Percentiles rank a stretch among this genome's conserved stretches.
Evolutionary conservation across 2,329 filamentous ascomycete species (phyloP).

Genomic region (Aspergillus sergii): DNA sequence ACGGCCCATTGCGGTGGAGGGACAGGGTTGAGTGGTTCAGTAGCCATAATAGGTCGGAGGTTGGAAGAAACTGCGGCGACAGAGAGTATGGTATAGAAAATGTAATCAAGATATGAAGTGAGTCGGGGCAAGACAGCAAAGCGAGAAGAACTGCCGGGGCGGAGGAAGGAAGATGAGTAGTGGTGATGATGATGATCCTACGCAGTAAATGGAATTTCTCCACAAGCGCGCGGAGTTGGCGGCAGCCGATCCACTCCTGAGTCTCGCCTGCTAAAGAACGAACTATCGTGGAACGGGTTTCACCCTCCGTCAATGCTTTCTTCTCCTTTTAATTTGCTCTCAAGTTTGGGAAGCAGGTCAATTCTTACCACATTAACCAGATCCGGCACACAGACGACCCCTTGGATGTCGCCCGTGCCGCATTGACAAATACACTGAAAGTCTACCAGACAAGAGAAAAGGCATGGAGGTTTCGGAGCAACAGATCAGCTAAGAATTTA

Average conservation of each 20-base stretch:
- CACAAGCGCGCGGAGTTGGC: conserved; percentile 31
- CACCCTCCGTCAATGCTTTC: conserved; percentile 5
- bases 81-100: neutral
- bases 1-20: conserved; percentile 77
- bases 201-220: conserved; percentile 25
- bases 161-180: neutral
- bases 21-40: conserved; percentile 36
- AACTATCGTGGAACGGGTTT: conserved; percentile 10
- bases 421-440: neutral
- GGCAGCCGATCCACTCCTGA: conserved; percentile 27
- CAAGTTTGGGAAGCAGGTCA: neutral
- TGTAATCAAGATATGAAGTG: neutral
- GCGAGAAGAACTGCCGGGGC: conserved; percentile 2
- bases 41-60: conserved; percentile 21
- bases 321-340: conserved; percentile 1
- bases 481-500: conserved; percentile 24
- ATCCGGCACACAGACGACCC: neutral
- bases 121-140: conserved; percentile 14
- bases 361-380: neutral
- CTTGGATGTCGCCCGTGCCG: neutral
- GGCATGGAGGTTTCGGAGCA: conserved; percentile 26
- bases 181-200: conserved; percentile 22
- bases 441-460: conserved; percentile 7
- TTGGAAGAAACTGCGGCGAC: neutral
- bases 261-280: conserved; percentile 15